phyloP scores from a whole-genome alignment of 1,284 basidiomycete species.

The Bjerkandera adusta region DNA sequence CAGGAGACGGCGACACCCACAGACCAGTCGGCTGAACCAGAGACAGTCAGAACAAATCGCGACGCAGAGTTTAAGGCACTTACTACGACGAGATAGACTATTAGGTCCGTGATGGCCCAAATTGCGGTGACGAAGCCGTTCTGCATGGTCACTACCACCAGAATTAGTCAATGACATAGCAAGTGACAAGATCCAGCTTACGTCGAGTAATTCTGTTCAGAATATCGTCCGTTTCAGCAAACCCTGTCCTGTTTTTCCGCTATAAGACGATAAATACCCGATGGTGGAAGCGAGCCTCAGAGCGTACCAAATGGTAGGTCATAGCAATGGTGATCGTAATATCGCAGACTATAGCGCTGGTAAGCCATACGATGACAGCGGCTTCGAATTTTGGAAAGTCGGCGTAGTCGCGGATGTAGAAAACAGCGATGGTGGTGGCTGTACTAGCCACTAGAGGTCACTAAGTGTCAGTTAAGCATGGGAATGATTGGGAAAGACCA shows the following conservation, averaged over 20 bases:
- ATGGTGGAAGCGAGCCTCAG: too few relatives aligned
- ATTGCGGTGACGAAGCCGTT: neutral
- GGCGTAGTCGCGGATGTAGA: neutral
- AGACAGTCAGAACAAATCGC: too few relatives aligned
- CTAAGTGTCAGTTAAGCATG: too few relatives aligned
- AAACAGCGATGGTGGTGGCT: neutral
- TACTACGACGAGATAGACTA: neutral
- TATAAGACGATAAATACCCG: too few relatives aligned
- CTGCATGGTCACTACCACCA: neutral
- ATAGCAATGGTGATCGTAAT: neutral
- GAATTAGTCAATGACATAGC: neutral
- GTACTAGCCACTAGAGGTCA: neutral
- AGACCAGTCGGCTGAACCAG: conserved; percentile 3
- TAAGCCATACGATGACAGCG: neutral
- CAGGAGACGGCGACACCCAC: too few relatives aligned
- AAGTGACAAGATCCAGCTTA: neutral
- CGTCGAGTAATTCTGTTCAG: neutral
- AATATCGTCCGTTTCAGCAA: neutral
- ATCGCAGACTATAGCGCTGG: neutral
- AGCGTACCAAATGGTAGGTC: neutral
- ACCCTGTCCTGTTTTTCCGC: neutral
- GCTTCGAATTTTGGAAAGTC: neutral
- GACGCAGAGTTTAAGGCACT: neutral
- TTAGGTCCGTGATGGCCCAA: neutral
- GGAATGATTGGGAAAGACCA: neutral